phyloP scores from a whole-genome alignment of 1,139 yeast genomes.

The Scheffersomyces quercinus region DNA sequence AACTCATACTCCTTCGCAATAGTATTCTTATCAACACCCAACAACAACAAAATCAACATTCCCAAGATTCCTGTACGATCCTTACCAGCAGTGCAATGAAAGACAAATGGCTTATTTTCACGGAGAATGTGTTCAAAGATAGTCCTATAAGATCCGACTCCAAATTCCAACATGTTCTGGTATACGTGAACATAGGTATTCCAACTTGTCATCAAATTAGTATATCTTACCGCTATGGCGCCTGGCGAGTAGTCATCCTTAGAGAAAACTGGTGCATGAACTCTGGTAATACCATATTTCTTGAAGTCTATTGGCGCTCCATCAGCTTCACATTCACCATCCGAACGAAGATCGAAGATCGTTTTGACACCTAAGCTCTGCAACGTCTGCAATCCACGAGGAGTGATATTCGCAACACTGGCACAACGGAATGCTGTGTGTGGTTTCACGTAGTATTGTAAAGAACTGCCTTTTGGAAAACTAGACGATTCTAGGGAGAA shows the following conservation, averaged over 20 bases:
- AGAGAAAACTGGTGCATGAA: conserved; percentile 62
- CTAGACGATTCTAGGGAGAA: conserved; percentile 12
- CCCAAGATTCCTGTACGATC: conserved; percentile 80
- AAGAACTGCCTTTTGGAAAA: conserved; percentile 4
- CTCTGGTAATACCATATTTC: conserved; percentile 48
- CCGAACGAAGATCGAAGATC: conserved; percentile 71
- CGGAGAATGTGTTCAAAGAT: conserved; percentile 59
- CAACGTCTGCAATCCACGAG: conserved; percentile 42
- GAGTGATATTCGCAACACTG: conserved; percentile 51
- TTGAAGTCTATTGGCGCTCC: conserved; percentile 43
- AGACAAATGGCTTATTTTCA: conserved; percentile 52
- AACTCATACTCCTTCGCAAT: conserved; percentile 75
- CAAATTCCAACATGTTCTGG: conserved; percentile 54
- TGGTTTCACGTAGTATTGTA: conserved; percentile 48
- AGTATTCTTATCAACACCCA: conserved; percentile 65
- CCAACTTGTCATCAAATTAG: conserved; percentile 60
- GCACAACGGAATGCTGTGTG: conserved; percentile 67
- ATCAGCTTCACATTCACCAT: conserved; percentile 53
- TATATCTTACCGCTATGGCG: conserved; percentile 58
- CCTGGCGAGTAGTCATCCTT: conserved; percentile 65
- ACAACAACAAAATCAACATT: conserved; percentile 62
- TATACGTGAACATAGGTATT: conserved; percentile 67
- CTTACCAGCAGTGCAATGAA: conserved; percentile 86
- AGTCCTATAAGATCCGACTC: conserved; percentile 43
- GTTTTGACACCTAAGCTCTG: conserved; percentile 49